phyloP scores from a whole-genome alignment of 306 rosid genomes.

The Malus sieversii region DNA sequence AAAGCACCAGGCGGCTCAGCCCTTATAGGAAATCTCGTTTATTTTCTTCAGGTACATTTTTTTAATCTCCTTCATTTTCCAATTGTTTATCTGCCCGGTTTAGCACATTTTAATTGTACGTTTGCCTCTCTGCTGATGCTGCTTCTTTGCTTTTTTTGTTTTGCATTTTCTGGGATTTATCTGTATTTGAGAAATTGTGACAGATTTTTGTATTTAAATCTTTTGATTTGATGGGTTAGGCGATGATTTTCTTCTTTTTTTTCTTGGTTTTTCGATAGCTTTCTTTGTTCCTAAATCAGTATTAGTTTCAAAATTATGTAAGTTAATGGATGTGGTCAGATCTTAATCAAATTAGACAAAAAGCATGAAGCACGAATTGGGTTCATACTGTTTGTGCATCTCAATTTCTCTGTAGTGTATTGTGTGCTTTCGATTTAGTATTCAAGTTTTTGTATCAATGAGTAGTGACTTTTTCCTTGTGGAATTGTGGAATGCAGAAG shows the following conservation, averaged over 20 bases:
- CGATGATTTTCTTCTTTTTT: not conserved
- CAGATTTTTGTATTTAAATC: not conserved
- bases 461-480: not conserved
- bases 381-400: not conserved
- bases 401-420: not conserved
- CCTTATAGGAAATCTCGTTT: not conserved
- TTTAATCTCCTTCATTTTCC: not conserved
- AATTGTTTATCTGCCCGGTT: not conserved
- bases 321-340: not conserved
- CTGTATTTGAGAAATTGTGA: not conserved
- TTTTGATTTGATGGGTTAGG: not conserved
- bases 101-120: not conserved
- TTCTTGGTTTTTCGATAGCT: not conserved
- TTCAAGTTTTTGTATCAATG: not conserved
- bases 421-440: not conserved
- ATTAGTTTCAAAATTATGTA: not conserved
- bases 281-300: not conserved
- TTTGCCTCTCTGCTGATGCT: not conserved
- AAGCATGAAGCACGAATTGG: not conserved
- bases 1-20: not conserved
- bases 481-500: slow-evolving; percentile 6
- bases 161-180: not conserved
- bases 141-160: not conserved
- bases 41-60: not conserved
- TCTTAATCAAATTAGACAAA: not conserved